Base-by-base conservation (phyloP, 1,284 basidiomycete species). In the Papiliotrema fonsecae region DNA sequence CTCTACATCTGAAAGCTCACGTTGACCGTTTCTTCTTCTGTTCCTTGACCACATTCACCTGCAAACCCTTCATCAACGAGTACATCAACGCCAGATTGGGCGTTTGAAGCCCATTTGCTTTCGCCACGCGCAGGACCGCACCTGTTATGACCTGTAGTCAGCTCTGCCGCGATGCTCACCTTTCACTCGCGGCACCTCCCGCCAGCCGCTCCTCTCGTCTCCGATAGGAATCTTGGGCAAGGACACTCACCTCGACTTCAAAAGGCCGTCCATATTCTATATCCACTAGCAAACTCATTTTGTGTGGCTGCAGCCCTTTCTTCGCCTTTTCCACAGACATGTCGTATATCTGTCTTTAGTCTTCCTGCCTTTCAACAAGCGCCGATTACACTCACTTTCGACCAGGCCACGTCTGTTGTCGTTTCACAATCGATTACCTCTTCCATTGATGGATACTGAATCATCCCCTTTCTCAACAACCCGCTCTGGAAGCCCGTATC, bases 201-300 rank as follows among this genome's bases (percentile, higher is more conserved):
- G n/a, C n/a, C n/a, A n/a, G n/a, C n/a, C n/a, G n/a, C n/a, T n/a
- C n/a, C n/a, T n/a, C n/a, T n/a, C n/a, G n/a, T n/a, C n/a, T n/a
- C n/a, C n/a, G n/a, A n/a, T n/a, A 7, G 14, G 9, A 5, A n/a
- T 9, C 18, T 13, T 10, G 9, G 28, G 4, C 3, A 31, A 5
- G 16, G 28, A 6, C 42, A 44, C 47, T 47, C 32, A 57, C 68
- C 51, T 74, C 72, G 19, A 71, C 63, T 52, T 74, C 72, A 55
- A 73, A 61, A n/a, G 71, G 71, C 21, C 69, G 57, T 13, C 62
- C 62, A 36, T 64, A 55, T 49, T 70, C 69, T 19, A 72, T 55
- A 48, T 72, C 72, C 21, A 72, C 53, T 42, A 69, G 53, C 28
- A 72, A 52, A 3, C 60, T 64, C 59, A 69, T 69, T 52, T 66